phyloP scores from a whole-genome alignment of 2,329 filamentous ascomycete species.

The Colletotrichum ledebouriae region DNA sequence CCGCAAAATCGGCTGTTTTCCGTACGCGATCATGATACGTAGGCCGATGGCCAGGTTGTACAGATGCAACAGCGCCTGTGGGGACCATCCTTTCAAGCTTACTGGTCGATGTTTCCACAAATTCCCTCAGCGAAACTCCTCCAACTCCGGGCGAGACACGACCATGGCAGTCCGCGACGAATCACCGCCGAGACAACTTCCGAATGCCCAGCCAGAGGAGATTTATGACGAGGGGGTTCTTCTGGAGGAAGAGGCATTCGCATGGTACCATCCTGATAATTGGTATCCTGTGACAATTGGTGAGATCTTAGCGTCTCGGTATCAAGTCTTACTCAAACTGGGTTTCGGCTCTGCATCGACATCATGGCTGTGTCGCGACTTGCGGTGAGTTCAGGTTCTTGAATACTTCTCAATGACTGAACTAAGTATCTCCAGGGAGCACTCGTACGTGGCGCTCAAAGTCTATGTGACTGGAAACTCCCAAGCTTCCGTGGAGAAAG shows the following conservation, averaged over 20 bases:
- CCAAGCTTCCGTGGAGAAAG: constrained; percentile 30
- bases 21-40: no score
- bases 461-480: constrained; percentile 29
- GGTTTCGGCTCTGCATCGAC: constrained; percentile 48
- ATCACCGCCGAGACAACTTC: constrained; percentile 30
- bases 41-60: no score
- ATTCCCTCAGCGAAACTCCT: constrained; percentile 4
- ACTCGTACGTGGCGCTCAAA: constrained; percentile 35
- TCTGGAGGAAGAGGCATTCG: constrained; percentile 46
- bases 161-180: constrained; percentile 16
- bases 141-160: background rate
- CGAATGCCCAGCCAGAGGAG: constrained; percentile 33
- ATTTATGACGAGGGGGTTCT: constrained; percentile 14
- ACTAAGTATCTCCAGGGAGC: constrained; percentile 9
- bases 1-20: no score
- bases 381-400: constrained; percentile 34
- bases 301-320: constrained; percentile 44
- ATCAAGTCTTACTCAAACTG: constrained; percentile 47
- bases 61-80: no score
- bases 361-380: constrained; percentile 46
- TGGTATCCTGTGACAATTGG: constrained; percentile 47
- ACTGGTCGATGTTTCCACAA: constrained; percentile 1
- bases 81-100: no score
- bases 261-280: constrained; percentile 43
- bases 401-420: background rate